Evolutionary conservation across 345 rosid genomes (phyloP), one percentile per base, ranked within the genome.

Genomic region (thale cress (Arabidopsis thaliana)): DNA sequence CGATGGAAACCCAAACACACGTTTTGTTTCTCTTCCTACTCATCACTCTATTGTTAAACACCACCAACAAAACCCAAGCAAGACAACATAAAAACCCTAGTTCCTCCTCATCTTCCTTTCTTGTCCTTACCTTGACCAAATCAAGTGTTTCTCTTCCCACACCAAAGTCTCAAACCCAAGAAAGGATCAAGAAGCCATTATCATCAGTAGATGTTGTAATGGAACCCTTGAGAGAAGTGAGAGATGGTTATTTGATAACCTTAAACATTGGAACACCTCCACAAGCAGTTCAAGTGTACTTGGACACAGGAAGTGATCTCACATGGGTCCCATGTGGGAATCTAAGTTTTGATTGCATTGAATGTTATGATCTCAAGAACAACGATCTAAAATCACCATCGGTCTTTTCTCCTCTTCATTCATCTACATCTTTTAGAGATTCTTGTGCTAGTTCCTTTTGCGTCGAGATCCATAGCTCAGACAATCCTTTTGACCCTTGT

Each of bases 301-400:
- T 93, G 89, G 98, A 93, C 62, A 90, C 98, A 0, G 98, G 97
- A 0, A 93, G 95, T 77, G 98, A 93, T 83, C 90, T 93, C 45
- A 86, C 87, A 68, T 93, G 98, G 98, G 97, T 86, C 64, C 97
- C 98, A 22, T 93, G 97, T 59, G 95, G 96, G 20, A 86, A 87
- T 80, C 40, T 87, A 60, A 75, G 89, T 44, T 90, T 93, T 50
- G 87, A 87, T 71, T 93, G 98, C 71, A 74, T 87, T 2, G 87
- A 85, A 46, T 93, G 98, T 71, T 85, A 85, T 76, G 91, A 87
- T 65, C 85, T 76, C 44, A 82, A 83, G 69, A 84, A 77, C 57
- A 74, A 65, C 58, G 85, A 81, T 80, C 14, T 73, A 5, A 60
- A 72, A 25, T 36, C 80, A 25, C 63, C 78, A 5, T 76, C 65